Evolutionary conservation across 2,329 filamentous ascomycete genomes (phyloP).

Genomic region (Cordyceps tenuipes): DNA sequence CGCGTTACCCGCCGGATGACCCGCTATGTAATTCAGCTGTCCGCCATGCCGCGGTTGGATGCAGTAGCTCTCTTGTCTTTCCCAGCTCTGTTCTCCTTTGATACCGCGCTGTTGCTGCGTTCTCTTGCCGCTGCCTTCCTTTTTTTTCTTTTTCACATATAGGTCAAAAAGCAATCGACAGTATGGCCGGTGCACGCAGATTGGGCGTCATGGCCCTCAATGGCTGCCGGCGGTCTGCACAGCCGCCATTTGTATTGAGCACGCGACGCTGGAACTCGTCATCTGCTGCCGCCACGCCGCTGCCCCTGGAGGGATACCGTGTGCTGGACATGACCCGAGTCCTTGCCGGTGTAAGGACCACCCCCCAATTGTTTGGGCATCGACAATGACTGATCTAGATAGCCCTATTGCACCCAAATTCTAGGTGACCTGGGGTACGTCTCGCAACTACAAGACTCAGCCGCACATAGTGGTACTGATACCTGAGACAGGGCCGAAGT

Average conservation of each 20-base stretch:
- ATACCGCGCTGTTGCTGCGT: not conserved
- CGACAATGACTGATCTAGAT: conserved; percentile 2
- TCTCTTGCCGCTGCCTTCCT: not conserved
- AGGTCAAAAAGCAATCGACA: not conserved
- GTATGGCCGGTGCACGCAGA: conserved; percentile 4
- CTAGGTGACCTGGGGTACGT: conserved; percentile 87
- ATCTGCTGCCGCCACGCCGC: conserved; percentile 16
- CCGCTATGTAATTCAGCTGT: conserved; percentile 2
- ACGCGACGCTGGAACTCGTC: conserved; percentile 9
- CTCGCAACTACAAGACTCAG: not conserved
- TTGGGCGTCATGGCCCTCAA: conserved; percentile 3
- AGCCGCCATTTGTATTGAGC: not conserved
- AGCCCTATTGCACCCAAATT: conserved; percentile 98
- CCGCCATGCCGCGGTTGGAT: not conserved
- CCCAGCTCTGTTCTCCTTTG: not conserved
- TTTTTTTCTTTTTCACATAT: not conserved
- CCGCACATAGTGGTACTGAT: not conserved
- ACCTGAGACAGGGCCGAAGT: conserved; percentile 65
- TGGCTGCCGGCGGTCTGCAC: not conserved
- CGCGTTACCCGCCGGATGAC: not conserved
- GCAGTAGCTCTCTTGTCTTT: not conserved
- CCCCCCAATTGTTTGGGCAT: not conserved
- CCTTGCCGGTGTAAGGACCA: conserved; percentile 67
- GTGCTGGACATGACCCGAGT: conserved; percentile 97
- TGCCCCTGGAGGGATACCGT: conserved; percentile 75